phyloP scores from a whole-genome alignment of 2,329 filamentous ascomycete species.

The Pestalotiopsis sp. region DNA sequence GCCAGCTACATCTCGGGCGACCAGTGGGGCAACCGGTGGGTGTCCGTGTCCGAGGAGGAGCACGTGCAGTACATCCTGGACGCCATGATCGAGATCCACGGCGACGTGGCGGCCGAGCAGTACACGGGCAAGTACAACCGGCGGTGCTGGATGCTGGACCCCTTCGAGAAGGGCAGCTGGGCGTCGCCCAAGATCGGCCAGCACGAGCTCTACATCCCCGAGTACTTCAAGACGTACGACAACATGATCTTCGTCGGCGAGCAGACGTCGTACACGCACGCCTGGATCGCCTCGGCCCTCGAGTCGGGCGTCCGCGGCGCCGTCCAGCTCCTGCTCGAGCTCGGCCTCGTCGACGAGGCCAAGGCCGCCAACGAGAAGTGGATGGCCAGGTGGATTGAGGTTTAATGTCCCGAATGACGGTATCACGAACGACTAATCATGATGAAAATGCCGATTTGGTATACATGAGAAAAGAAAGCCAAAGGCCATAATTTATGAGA shows the following conservation, averaged over 20 bases:
- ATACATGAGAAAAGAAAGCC: neutral
- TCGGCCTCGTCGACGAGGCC: conserved; percentile 72
- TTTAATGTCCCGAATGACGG: conserved; percentile 29
- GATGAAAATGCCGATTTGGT: neutral
- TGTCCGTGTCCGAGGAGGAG: conserved; percentile 55
- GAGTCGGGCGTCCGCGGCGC: conserved; percentile 70
- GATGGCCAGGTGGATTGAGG: conserved; percentile 70
- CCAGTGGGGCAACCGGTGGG: conserved; percentile 39
- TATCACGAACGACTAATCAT: neutral
- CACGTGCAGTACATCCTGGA: conserved; percentile 67
- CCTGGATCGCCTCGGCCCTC: conserved; percentile 69
- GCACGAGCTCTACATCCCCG: conserved; percentile 70
- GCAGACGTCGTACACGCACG: conserved; percentile 73
- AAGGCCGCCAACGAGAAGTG: conserved; percentile 66
- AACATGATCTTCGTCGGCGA: conserved; percentile 73
- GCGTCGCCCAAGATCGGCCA: conserved; percentile 62
- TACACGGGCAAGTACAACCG: conserved; percentile 69
- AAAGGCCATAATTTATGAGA: neutral
- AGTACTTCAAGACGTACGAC: conserved; percentile 72
- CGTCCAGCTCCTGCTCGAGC: conserved; percentile 64
- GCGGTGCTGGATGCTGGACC: conserved; percentile 67
- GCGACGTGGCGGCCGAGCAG: conserved; percentile 58
- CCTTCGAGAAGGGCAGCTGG: conserved; percentile 66
- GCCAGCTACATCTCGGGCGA: conserved; percentile 58
- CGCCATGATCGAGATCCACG: conserved; percentile 71